Percentiles rank a stretch among this genome's conserved stretches.
phyloP scores from a whole-genome alignment of 1,139 yeast genomes.

The Lodderomyces jiufengensis region DNA sequence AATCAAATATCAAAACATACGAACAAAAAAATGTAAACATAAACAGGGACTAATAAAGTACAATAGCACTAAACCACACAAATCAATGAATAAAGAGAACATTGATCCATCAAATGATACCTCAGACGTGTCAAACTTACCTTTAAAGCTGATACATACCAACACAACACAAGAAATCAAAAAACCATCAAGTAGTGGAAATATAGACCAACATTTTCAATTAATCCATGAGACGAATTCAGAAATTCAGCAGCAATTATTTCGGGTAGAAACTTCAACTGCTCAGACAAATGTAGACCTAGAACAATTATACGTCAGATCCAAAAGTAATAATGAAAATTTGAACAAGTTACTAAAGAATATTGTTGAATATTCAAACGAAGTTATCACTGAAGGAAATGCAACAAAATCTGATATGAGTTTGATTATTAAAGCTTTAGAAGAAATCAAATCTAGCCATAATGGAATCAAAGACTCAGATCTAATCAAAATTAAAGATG shows the following conservation, averaged over 20 bases:
- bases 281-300: conserved; percentile 36
- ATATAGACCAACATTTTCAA: conserved; percentile 30
- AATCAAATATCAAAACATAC: conserved; percentile 12
- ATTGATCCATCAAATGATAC: conserved; percentile 17
- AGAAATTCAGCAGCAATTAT: conserved; percentile 28
- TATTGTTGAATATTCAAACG: conserved; percentile 32
- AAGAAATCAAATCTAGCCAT: conserved; percentile 6
- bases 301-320: conserved; percentile 37
- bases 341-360: conserved; percentile 34
- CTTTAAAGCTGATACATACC: too few species aligned
- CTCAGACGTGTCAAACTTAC: too few species aligned
- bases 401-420: conserved; percentile 34
- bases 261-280: conserved; percentile 30
- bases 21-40: background rate
- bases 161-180: too few species aligned
- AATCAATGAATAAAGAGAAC: conserved; percentile 12
- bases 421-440: conserved; percentile 20
- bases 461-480: background rate
- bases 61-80: conserved; percentile 8
- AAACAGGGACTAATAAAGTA: too few species aligned
- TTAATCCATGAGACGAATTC: conserved; percentile 26
- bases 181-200: conserved; percentile 5
- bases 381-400: conserved; percentile 36
- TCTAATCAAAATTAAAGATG: background rate
- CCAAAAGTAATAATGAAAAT: conserved; percentile 40